A percentile compares a stretch with the other conserved stretches of the same genome.
phyloP scores from a whole-genome alignment of 2,329 filamentous ascomycete species.

The Phoma sp. region DNA sequence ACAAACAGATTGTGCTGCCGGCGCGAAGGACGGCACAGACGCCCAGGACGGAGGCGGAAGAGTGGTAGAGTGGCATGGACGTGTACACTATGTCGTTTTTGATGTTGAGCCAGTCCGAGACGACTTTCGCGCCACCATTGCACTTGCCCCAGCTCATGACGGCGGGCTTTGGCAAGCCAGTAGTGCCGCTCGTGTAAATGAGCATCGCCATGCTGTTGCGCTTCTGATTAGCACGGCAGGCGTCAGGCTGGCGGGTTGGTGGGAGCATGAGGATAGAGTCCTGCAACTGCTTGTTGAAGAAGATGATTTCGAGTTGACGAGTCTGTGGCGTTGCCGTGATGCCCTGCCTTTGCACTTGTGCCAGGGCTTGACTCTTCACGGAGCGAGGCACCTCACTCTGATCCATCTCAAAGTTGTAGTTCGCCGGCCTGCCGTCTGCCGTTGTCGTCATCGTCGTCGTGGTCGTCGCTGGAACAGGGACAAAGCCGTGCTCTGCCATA shows the following conservation, averaged over 20 bases:
- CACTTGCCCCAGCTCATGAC: conserved; percentile 40
- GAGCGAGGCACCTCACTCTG: conserved; percentile 25
- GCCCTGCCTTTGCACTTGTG: conserved; percentile 13
- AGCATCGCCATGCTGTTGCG: conserved; percentile 42
- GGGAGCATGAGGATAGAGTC: conserved; percentile 36
- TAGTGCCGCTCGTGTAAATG: conserved; percentile 50
- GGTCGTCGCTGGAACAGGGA: conserved; percentile 3
- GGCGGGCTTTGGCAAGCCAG: conserved; percentile 47
- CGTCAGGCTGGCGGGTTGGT: conserved; percentile 39
- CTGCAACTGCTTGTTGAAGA: conserved; percentile 38
- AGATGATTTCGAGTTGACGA: conserved; percentile 38
- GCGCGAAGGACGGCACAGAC: conserved; percentile 34
- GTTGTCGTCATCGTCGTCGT: not conserved
- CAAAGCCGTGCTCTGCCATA: conserved; percentile 41
- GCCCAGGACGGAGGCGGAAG: conserved; percentile 39
- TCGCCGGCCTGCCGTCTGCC: conserved; percentile 19
- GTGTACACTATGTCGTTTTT: conserved; percentile 45
- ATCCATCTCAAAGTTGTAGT: conserved; percentile 35
- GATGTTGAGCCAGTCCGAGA: conserved; percentile 33
- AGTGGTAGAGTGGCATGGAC: conserved; percentile 50
- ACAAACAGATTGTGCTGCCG: conserved; percentile 39
- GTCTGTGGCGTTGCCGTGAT: conserved; percentile 18
- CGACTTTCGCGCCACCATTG: conserved; percentile 24
- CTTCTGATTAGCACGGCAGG: conserved; percentile 33
- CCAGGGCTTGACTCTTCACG: conserved; percentile 28